These are phyloP conservation scores for Diospyros lotus DNA, from an alignment of 148 eudicot genomes.

Conservation along the genomic window DNA sequence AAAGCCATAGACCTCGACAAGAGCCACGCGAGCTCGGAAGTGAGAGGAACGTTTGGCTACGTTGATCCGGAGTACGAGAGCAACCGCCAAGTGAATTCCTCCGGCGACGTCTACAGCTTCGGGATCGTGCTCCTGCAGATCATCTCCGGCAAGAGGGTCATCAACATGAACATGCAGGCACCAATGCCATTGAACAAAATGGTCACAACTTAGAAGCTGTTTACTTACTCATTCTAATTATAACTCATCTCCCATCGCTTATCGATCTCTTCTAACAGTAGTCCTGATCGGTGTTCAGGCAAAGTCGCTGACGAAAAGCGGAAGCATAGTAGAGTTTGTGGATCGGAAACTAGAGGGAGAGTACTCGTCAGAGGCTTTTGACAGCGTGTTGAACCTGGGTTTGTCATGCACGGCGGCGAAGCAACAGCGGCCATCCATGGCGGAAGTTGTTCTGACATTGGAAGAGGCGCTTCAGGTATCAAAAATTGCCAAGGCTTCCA, in stretches of 20 bases:
- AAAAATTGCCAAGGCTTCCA: conserved; percentile 16
- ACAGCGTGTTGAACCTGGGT: conserved; percentile 23
- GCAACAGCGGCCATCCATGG: conserved; percentile 31
- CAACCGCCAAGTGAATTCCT: conserved; percentile 28
- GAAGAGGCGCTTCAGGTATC: conserved; percentile 31
- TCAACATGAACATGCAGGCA: conserved; percentile 25
- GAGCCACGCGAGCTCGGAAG: conserved; percentile 34
- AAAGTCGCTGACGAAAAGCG: conserved; percentile 21
- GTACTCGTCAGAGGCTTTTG: conserved; percentile 32
- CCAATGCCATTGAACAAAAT: conserved; percentile 27
- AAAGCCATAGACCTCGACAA: conserved; percentile 31
- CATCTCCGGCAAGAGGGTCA: conserved; percentile 34
- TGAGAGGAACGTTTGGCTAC: conserved; percentile 41
- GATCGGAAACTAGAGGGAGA: conserved; percentile 35
- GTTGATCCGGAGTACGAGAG: conserved; percentile 37
- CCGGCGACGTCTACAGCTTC: conserved; percentile 35
- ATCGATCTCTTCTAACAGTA: background rate
- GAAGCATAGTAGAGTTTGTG: conserved; percentile 21
- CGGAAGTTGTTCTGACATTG: conserved; percentile 21
- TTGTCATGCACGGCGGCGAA: conserved; percentile 26
- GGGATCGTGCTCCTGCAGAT: conserved; percentile 41
- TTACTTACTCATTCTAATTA: background rate
- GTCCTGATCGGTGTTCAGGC: conserved; percentile 22
- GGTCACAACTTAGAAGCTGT: conserved; percentile 3
- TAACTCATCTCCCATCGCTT: too few species aligned